These are phyloP conservation scores for Babesia ovis DNA, from an alignment of 169 alveolate genomes.

Conservation along the genomic window DNA sequence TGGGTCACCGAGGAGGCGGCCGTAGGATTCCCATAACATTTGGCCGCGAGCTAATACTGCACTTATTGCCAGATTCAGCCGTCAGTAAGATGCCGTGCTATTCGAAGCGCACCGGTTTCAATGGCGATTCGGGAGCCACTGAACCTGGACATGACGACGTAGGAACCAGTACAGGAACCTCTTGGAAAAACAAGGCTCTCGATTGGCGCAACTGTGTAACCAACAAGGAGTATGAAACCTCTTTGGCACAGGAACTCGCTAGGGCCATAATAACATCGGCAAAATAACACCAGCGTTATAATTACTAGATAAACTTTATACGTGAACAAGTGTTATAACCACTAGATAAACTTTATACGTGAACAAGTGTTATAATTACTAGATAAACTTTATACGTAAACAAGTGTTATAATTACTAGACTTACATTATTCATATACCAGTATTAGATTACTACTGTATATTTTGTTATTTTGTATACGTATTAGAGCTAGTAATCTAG, in stretches of 20 bases:
- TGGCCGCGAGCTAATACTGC: constrained; percentile 52
- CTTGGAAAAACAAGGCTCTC: constrained; percentile 30
- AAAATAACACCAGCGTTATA: no score
- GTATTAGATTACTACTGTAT: no score
- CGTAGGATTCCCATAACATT: constrained; percentile 47
- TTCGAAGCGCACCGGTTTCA: not conserved
- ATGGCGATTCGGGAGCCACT: not conserved
- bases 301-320: no score
- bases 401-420: no score
- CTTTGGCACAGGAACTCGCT: constrained; percentile 16
- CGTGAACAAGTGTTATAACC: no score
- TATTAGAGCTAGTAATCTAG: no score
- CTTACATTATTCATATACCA: no score
- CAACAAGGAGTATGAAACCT: constrained; percentile 21
- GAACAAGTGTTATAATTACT: no score
- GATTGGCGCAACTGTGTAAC: constrained; percentile 67
- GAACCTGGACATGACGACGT: no score
- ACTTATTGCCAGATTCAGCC: constrained; percentile 41
- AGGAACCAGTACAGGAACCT: not conserved
- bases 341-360: no score
- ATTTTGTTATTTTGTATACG: no score
- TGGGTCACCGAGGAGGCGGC: constrained; percentile 29
- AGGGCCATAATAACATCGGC: not conserved
- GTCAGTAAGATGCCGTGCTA: not conserved
- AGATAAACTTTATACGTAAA: no score